Evolutionary conservation across 345 rosid genomes (phyloP).

Genomic region (Salix brachista): DNA sequence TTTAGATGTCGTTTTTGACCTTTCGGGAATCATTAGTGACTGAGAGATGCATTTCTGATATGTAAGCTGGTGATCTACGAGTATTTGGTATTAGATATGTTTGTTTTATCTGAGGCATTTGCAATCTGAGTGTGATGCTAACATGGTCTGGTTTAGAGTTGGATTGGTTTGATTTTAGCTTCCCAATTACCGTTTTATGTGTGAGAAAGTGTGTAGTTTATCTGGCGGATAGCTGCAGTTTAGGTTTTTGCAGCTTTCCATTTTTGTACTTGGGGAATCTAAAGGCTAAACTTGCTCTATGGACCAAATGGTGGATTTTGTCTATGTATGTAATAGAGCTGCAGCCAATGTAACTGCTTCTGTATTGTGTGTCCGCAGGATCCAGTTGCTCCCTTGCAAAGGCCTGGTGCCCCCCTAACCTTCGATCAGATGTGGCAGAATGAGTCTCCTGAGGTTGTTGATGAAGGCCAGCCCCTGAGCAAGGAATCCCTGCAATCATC

Average conservation of each 20-base stretch:
- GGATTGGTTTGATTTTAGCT: background rate
- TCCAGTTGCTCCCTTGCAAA: slow-evolving; percentile 63
- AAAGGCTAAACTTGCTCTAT: background rate
- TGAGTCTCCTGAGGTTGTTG: slow-evolving; percentile 45
- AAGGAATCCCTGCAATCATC: slow-evolving; percentile 69
- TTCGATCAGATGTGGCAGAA: slow-evolving; percentile 43
- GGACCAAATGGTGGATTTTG: background rate
- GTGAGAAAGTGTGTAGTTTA: background rate
- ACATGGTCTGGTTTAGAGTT: background rate
- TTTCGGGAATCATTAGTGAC: background rate
- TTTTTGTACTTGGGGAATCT: background rate
- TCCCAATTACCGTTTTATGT: background rate
- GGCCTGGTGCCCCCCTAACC: slow-evolving; percentile 40
- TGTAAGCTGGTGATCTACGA: background rate
- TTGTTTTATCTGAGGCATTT: background rate
- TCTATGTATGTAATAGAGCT: background rate
- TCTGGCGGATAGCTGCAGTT: background rate
- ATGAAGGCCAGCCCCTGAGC: slow-evolving; percentile 41
- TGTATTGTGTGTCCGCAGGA: slow-evolving; percentile 36
- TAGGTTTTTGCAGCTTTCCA: background rate
- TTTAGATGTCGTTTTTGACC: background rate
- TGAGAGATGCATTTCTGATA: background rate
- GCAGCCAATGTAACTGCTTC: background rate
- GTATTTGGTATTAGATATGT: background rate
- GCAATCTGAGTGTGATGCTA: background rate